Evolutionary conservation across 257 asterid genomes (phyloP).

Genomic region (Verbena officinalis): DNA sequence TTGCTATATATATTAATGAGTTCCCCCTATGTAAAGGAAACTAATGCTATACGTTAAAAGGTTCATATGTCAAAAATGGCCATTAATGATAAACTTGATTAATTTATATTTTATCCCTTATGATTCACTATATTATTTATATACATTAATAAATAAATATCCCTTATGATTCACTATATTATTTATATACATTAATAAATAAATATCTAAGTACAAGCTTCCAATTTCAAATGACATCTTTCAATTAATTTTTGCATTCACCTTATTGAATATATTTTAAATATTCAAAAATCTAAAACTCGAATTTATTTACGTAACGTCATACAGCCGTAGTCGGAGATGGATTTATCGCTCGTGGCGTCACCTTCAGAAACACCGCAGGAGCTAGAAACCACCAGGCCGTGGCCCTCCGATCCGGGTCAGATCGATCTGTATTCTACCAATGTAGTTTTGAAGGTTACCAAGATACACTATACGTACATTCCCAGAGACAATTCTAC

Average conservation of each 20-base stretch:
- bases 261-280: too few relatives aligned
- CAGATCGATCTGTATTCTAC: slow-evolving; percentile 76
- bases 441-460: slow-evolving; percentile 87
- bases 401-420: slow-evolving; percentile 78
- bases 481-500: slow-evolving; percentile 70
- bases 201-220: too few relatives aligned
- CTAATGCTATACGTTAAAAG: neutral
- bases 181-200: too few relatives aligned
- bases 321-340: slow-evolving; percentile 62
- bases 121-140: too few relatives aligned
- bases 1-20: too few relatives aligned
- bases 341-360: slow-evolving; percentile 74
- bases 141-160: too few relatives aligned
- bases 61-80: too few relatives aligned
- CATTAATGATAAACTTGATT: too few relatives aligned
- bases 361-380: slow-evolving; percentile 82
- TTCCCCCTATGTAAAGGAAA: slow-evolving; percentile 1
- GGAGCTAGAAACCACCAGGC: slow-evolving; percentile 79
- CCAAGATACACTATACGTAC: slow-evolving; percentile 85
- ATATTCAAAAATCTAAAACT: neutral
- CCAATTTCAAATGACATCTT: too few relatives aligned
- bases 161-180: too few relatives aligned
- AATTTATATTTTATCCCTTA: too few relatives aligned
- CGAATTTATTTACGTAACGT: neutral
- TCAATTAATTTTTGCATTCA: too few relatives aligned